Percentiles rank a stretch among this genome's conserved stretches.
These are phyloP conservation scores for Bipolaris sorokiniana DNA, from an alignment of 2,329 filamentous ascomycete genomes.

Conservation along the genomic window DNA sequence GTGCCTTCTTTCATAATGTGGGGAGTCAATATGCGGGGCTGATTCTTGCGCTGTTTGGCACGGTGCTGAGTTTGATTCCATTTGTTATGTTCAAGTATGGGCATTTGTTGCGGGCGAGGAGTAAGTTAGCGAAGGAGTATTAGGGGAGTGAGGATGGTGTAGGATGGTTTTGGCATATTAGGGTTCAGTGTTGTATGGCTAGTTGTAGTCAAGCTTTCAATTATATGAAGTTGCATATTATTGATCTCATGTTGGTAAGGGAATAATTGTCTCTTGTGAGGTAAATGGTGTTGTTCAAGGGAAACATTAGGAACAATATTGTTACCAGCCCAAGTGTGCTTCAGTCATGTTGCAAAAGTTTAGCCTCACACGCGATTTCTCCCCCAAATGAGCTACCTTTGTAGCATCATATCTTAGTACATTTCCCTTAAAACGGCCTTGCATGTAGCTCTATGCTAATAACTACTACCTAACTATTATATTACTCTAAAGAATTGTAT, in stretches of 20 bases:
- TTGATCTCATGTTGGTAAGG: background rate
- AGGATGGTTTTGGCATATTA: background rate
- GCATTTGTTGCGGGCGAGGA: slow-evolving; percentile 47
- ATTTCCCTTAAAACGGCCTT: too few species aligned
- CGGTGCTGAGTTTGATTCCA: slow-evolving; percentile 51
- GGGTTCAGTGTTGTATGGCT: background rate
- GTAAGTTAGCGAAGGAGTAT: slow-evolving; percentile 49
- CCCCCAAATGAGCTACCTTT: too few species aligned
- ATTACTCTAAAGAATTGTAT: too few species aligned
- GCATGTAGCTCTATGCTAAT: too few species aligned
- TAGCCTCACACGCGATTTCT: too few species aligned
- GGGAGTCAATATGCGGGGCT: slow-evolving; percentile 61
- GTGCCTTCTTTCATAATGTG: slow-evolving; percentile 60
- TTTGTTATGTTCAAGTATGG: slow-evolving; percentile 55
- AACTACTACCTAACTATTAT: too few species aligned
- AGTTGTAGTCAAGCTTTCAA: too few species aligned
- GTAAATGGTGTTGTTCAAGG: too few species aligned
- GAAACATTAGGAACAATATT: too few species aligned
- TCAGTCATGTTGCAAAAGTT: too few species aligned
- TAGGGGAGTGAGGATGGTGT: slow-evolving; percentile 1
- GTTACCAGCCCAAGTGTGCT: too few species aligned
- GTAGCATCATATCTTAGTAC: background rate
- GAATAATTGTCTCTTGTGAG: too few species aligned
- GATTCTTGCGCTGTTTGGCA: slow-evolving; percentile 56
- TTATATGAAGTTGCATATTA: background rate